Evolutionary conservation across 2,329 filamentous ascomycete species (phyloP).

Genomic region (Fusarium stilboides): DNA sequence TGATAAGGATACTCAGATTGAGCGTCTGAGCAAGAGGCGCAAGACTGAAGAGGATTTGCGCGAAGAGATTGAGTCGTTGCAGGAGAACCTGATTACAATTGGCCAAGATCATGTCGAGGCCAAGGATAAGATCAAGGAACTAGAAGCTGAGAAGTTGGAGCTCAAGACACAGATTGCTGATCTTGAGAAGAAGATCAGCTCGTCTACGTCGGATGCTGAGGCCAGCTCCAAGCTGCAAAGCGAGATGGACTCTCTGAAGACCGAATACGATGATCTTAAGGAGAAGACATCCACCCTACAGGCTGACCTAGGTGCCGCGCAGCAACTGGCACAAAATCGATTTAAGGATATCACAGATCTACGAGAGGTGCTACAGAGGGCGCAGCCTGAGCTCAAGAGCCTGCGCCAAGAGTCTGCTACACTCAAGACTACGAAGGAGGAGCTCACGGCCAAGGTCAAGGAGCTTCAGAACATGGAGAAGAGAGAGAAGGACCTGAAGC

Average conservation of each 20-base stretch:
- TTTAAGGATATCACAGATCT: conserved; percentile 91
- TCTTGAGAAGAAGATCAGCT: conserved; percentile 78
- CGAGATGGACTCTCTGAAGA: conserved; percentile 71
- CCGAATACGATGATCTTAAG: conserved; percentile 78
- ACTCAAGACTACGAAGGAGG: conserved; percentile 82
- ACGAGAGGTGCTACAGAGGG: conserved; percentile 83
- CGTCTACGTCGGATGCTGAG: conserved; percentile 54
- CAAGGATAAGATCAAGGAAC: conserved; percentile 81
- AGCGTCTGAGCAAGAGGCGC: conserved; percentile 77
- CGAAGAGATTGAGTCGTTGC: conserved; percentile 88
- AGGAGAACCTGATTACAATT: conserved; percentile 83
- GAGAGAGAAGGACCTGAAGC: conserved; percentile 84
- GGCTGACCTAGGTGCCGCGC: conserved; percentile 86
- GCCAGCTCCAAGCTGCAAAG: conserved; percentile 70
- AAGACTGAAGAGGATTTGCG: conserved; percentile 83
- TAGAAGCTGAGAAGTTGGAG: conserved; percentile 77
- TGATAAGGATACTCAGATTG: conserved; percentile 81
- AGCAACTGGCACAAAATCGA: conserved; percentile 87
- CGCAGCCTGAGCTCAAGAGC: conserved; percentile 86
- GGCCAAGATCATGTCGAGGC: conserved; percentile 88
- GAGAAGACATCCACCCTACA: conserved; percentile 78
- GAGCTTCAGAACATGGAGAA: conserved; percentile 85
- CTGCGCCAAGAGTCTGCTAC: conserved; percentile 83
- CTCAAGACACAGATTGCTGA: conserved; percentile 74
- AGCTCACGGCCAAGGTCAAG: conserved; percentile 70